phyloP scores from a whole-genome alignment of 768 basidiomycete genomes.

The Mycena kentingensis region DNA sequence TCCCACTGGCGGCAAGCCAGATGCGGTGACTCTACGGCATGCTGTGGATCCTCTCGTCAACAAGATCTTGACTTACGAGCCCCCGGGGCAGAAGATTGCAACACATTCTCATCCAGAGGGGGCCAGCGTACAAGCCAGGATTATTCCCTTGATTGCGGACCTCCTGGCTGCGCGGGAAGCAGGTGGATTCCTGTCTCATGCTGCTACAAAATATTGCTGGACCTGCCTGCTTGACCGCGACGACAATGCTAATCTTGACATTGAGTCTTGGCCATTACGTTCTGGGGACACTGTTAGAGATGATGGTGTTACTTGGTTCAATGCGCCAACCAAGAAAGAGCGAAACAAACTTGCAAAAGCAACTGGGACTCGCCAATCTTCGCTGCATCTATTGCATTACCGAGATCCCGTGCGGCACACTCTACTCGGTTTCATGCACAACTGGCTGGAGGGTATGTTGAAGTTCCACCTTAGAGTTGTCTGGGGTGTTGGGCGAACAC shows the following conservation, averaged over 20 bases:
- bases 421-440: no score
- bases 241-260: conserved; percentile 16
- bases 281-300: conserved; percentile 11
- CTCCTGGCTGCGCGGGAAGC: conserved; percentile 17
- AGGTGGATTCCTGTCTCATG: conserved; percentile 17
- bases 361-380: conserved; percentile 20
- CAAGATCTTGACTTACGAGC: conserved; percentile 4
- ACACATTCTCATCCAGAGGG: conserved; percentile 22
- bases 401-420: conserved; percentile 21
- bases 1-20: conserved; percentile 30
- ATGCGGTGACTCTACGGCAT: conserved; percentile 2
- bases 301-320: conserved; percentile 18
- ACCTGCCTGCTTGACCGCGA: conserved; percentile 14
- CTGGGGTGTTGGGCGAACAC: conserved; percentile 19
- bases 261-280: conserved; percentile 11
- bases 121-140: conserved; percentile 10
- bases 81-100: conserved; percentile 5
- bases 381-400: conserved; percentile 21
- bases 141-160: conserved; percentile 22
- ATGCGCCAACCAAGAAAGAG: conserved; percentile 7
- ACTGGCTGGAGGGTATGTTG: conserved; percentile 12
- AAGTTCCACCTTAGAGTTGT: conserved; percentile 10
- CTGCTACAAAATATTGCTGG: conserved; percentile 21
- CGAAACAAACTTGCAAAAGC: not conserved
- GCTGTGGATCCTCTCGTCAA: conserved; percentile 12